Evolutionary conservation across 208 protist species (phyloP), one percentile per base, ranked within the genome.

Genomic region (Phytomonas sp.): DNA sequence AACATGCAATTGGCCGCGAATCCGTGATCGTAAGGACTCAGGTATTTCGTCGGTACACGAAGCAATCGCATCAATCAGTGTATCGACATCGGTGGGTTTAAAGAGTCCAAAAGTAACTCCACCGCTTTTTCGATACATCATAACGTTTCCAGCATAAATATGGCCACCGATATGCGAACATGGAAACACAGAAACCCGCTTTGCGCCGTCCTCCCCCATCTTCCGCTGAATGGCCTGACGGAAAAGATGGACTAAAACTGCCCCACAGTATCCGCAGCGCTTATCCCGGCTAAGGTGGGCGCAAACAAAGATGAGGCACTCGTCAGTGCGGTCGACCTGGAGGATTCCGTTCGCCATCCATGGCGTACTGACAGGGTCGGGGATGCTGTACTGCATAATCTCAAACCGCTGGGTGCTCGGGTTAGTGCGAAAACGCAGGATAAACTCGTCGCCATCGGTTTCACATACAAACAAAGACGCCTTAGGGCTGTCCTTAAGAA

Each of bases 91-190:
- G 33, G 78, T 75, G 14, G 90, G 90, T 66, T 75, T 93, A 75
- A 97, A 91, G 61, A 88, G 88, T 31, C 90, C 93, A 77, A 93
- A 95, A 79, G 89, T 90, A 34, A 94, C 86, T 23, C 87, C 86
- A 60, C 89, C 90, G 69, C 81, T 69, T 23, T 80, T 82, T 74
- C 78, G 89, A 83, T 97, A 97, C 29, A 95, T 73, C 30, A 97
- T 66, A 16, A 95, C 93, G 67, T 97, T 97, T 26, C 93, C 93
- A 26, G 93, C 93, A 75, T 95, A 95, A 32, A 92, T 82, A 75
- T 97, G 93, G 0, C 93, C 93, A 61, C 93, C 90, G 40, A 97
- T 75, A 78, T 97, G 93, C 11, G 84, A 83, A 75, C 89, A 93
- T 45, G 81, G 77, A 66, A 78, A 76, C 8, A 97, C 87, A 10